Evolutionary conservation across 1,284 basidiomycete genomes (phyloP), one percentile per base, ranked within the genome.

Genomic region (Lentinula novae-zelandiae): DNA sequence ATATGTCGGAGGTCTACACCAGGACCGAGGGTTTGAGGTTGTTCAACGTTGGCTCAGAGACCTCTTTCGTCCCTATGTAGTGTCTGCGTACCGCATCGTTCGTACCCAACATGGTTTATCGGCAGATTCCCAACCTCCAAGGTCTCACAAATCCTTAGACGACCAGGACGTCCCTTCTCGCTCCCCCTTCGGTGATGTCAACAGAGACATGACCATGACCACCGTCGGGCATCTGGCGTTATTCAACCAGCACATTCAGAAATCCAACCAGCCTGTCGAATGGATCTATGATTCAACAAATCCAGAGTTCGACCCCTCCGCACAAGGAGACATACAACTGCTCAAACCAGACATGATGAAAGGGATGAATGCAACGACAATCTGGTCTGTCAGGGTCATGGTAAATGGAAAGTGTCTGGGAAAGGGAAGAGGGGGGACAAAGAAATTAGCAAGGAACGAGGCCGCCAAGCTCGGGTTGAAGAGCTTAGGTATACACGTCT

Each of bases 211-310:
- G 58, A 54, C 52, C 6, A 54, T 54, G 58, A 54, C 58, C 1
- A 60, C 58, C 31, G 76, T 79, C 15, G 89, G 89, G 4, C 85
- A 91, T 69, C 79, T 92, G 5, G 84, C 87, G 27, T 73, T 91
- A 50, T 90, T 92, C 78, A 92, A 92, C 68, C 89, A 91, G 72
- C 75, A 82, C 60, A 68, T 91, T 57, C 85, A 87, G 72, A 87
- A 83, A 72, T 66, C 69, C 38, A 78, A 76, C 67, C 78, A 76
- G 60, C 68, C 71, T 50, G 79, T 91, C 59, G 89, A 92, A 72
- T 92, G 90, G 89, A 71, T 81, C 15, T 90, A 85, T 66, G 72
- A 77, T 34, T 22, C 38, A 10, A 20, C 20, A 20, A 42, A n/a
- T 38, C 53, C 57, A n/a, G 58, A 54, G 22, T 12, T 48, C 2